A percentile compares a stretch with the other conserved stretches of the same genome.
phyloP scores from a whole-genome alignment of 176 grass and related monocot genomes.

The Hordeum marinum region DNA sequence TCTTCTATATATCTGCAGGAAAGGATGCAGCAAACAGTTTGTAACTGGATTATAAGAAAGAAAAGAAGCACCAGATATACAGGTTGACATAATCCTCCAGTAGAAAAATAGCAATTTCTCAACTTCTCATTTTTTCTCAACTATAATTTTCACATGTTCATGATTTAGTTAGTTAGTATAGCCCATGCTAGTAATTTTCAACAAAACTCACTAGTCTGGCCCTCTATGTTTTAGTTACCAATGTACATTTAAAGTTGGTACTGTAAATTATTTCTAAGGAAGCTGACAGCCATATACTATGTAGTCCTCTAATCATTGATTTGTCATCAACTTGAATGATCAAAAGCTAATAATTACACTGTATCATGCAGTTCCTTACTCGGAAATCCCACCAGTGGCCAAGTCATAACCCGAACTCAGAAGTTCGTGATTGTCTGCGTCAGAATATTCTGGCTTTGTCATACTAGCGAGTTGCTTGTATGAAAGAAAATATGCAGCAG shows the following conservation, averaged over 20 bases:
- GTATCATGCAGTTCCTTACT: conserved; percentile 45
- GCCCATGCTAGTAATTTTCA: no score
- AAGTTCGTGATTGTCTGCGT: conserved; percentile 57
- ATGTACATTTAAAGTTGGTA: neutral
- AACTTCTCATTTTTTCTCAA: neutral
- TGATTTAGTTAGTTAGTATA: no score
- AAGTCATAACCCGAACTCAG: conserved; percentile 79
- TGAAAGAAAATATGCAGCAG: conserved; percentile 61
- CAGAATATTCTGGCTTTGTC: conserved; percentile 63
- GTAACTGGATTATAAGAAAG: neutral
- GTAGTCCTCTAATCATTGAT: neutral
- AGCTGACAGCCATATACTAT: neutral
- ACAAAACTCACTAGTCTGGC: no score
- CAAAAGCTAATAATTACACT: conserved; percentile 3
- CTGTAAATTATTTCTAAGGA: neutral
- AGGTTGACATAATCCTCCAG: neutral
- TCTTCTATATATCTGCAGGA: conserved; percentile 79
- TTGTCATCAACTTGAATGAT: neutral
- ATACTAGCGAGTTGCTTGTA: conserved; percentile 92
- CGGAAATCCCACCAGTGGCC: conserved; percentile 70
- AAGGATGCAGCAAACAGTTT: neutral
- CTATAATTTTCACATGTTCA: neutral
- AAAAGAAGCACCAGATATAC: neutral
- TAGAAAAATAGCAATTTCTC: neutral
- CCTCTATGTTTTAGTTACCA: neutral